A percentile compares a stretch with the other conserved stretches of the same genome.
Evolutionary conservation across 257 asterid species (phyloP).

Genomic region (Solanum lignicaule): DNA sequence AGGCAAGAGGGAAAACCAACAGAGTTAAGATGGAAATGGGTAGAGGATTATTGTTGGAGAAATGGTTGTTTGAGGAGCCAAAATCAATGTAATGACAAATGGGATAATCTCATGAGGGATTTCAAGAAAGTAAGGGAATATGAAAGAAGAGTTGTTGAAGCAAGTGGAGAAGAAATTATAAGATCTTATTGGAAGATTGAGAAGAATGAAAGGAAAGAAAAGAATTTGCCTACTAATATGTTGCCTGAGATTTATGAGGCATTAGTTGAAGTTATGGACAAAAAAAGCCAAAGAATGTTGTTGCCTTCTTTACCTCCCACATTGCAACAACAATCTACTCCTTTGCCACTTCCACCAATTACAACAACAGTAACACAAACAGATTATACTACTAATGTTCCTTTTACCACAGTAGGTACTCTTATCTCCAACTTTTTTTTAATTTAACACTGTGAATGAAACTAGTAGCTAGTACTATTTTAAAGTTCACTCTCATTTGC

Average conservation of each 20-base stretch:
- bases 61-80: slow-evolving; percentile 75
- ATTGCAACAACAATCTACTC: slow-evolving; percentile 21
- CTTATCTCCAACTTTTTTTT: background rate
- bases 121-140: slow-evolving; percentile 82
- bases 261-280: slow-evolving; percentile 57
- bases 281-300: slow-evolving; percentile 19
- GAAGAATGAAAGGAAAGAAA: slow-evolving; percentile 62
- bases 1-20: slow-evolving; percentile 54
- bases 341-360: slow-evolving; percentile 17
- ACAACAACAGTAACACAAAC: background rate
- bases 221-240: slow-evolving; percentile 71
- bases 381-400: slow-evolving; percentile 6
- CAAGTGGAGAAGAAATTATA: background rate
- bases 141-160: slow-evolving; percentile 24
- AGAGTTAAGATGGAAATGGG: slow-evolving; percentile 95
- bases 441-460: background rate
- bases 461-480: background rate
- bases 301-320: slow-evolving; percentile 18
- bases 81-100: slow-evolving; percentile 87
- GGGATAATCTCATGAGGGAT: slow-evolving; percentile 95
- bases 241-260: slow-evolving; percentile 68
- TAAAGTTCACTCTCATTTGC: background rate
- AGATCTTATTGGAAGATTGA: slow-evolving; percentile 80
- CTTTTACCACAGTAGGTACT: background rate
- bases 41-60: slow-evolving; percentile 86